phyloP scores from a whole-genome alignment of 1,139 yeast genomes.

The Geotrichum aggregatum region DNA sequence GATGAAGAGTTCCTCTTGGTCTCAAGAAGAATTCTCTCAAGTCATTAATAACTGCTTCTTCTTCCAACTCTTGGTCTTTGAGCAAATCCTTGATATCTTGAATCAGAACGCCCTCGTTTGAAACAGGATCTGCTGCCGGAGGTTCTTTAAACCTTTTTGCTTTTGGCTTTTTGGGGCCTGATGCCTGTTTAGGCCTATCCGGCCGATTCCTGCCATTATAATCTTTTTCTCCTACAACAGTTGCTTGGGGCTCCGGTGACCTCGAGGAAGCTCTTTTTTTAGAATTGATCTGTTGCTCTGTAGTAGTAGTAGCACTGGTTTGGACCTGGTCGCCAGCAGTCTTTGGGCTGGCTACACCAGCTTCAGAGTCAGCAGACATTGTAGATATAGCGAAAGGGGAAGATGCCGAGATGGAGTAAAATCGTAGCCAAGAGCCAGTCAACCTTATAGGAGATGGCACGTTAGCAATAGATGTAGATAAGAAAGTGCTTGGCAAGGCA shows the following conservation, averaged over 20 bases:
- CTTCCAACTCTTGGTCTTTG: slow-evolving; percentile 42
- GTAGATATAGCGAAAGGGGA: background rate
- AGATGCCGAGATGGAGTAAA: background rate
- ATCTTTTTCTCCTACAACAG: background rate
- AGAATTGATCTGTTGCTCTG: background rate
- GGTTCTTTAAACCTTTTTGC: slow-evolving; percentile 55
- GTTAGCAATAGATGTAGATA: no score
- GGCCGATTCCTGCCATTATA: slow-evolving; percentile 1
- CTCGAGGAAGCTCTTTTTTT: slow-evolving; percentile 6
- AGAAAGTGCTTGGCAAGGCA: no score
- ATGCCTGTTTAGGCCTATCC: slow-evolving; percentile 6
- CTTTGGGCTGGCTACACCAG: no score
- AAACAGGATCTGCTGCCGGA: slow-evolving; percentile 59
- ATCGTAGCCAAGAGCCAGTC: no score
- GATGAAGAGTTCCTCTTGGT: slow-evolving; percentile 46
- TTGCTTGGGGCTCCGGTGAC: slow-evolving; percentile 3
- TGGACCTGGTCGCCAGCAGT: no score
- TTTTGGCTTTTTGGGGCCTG: slow-evolving; percentile 35
- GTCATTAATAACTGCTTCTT: slow-evolving; percentile 56
- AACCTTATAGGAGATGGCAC: no score
- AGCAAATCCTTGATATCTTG: slow-evolving; percentile 66
- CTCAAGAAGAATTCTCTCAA: slow-evolving; percentile 63
- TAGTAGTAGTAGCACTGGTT: background rate
- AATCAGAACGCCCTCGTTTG: slow-evolving; percentile 76
- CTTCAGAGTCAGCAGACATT: background rate